Base-by-base conservation (phyloP, 768 basidiomycete genomes). In the Pisolithus albus region DNA sequence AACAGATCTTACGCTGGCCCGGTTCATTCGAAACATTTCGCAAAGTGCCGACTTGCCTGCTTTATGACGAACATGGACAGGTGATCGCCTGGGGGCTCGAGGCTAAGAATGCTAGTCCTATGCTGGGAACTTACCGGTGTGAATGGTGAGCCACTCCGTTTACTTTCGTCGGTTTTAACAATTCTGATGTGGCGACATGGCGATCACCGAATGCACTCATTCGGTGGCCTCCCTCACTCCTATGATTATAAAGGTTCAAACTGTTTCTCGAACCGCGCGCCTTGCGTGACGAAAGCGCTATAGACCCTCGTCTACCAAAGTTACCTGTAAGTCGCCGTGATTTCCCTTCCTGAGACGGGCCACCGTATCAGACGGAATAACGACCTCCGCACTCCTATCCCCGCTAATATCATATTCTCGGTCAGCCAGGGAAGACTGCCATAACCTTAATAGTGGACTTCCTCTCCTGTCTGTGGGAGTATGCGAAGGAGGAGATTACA, bases 1-100 rank as follows among this genome's bases (percentile, higher is more conserved):
- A 91, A 56, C 90, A 92, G 62, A 90, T 93, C 50, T 68, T 93
- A 16, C 79, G 79, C 53, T 93, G 91, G 91, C 90, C 88, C 0
- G 88, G 88, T 6, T 86, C 86, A 2, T 79, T 83, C 56, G 91
- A 92, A 67, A 90, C 86, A 1, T 92, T 88, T 73, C 76, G 89
- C 61, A 92, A 93, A 72, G 83, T 79, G 38, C 87, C 91, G 1
- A 92, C 92, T 1, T 92, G 91, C 66, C 73, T 94, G 34, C 65
- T 92, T 15, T 94, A 92, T 56, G 83, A 89, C 56, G 81, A 84
- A 41, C 68, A 72, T 30, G 89, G 88, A 0, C 77, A 77, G 54
- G 83, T 92, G 2, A 59, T 89, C 21, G 84, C 87, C 5, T 93
- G 91, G 90, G 90, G 91, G 1, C 68, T 92, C 46, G 87, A 92